A percentile compares a stretch with the other conserved stretches of the same genome.
These are phyloP conservation scores for Cryphonectria japonica DNA, from an alignment of 2,329 filamentous ascomycete genomes.

Conservation along the genomic window DNA sequence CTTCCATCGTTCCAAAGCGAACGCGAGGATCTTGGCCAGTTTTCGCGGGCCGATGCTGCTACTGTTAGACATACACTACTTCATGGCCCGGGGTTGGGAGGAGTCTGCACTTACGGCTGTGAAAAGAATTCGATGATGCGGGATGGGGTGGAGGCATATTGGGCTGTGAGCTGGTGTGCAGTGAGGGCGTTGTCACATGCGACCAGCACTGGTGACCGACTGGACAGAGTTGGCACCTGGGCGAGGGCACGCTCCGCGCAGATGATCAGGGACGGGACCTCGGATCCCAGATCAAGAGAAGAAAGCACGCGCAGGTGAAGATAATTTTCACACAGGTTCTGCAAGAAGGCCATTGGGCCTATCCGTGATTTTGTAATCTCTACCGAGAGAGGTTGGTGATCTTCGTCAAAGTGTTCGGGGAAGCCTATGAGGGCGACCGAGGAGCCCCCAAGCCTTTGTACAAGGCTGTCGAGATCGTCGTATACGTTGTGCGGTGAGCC, in stretches of 20 bases:
- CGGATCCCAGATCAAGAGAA: background rate
- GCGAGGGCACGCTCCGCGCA: conserved; percentile 17
- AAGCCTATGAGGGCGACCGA: conserved; percentile 17
- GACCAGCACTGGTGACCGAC: conserved; percentile 17
- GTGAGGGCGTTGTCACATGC: conserved; percentile 22
- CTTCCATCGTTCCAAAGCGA: background rate
- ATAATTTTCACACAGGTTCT: conserved; percentile 3
- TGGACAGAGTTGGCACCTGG: background rate
- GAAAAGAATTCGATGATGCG: conserved; percentile 22
- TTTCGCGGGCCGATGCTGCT: conserved; percentile 16
- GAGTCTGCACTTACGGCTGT: conserved; percentile 22
- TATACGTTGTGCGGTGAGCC: background rate
- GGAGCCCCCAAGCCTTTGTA: conserved; percentile 7
- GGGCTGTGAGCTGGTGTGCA: conserved; percentile 16
- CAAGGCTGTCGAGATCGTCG: background rate
- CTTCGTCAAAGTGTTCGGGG: conserved; percentile 2
- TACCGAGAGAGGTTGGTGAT: background rate
- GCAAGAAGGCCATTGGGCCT: background rate
- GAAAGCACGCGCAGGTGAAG: conserved; percentile 19
- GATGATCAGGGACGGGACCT: conserved; percentile 14
- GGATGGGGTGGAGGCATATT: background rate
- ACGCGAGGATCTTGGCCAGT: conserved; percentile 8
- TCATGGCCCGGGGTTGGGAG: background rate
- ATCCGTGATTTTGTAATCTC: background rate
- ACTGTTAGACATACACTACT: background rate